Conservation (phyloP, 306 rosid genomes). For the Luffa acutangula region DNA sequence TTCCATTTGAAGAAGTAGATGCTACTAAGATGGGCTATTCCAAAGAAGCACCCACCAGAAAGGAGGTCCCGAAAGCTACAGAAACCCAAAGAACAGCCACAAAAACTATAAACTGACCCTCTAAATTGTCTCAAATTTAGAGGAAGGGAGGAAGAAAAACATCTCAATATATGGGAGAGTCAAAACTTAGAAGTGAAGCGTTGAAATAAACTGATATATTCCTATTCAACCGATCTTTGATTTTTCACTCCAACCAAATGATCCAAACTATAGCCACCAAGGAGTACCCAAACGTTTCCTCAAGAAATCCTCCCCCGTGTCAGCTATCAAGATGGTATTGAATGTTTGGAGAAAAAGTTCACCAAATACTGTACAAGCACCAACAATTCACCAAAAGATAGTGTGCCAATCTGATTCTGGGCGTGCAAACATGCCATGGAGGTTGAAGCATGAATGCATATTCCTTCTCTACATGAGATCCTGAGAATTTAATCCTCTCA, state of each 20-base stretch:
- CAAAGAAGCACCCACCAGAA: not conserved
- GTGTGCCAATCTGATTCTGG: not conserved
- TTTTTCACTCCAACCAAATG: not conserved
- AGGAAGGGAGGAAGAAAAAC: not conserved
- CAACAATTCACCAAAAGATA: not conserved
- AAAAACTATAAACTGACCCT: not conserved
- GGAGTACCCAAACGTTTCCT: not conserved
- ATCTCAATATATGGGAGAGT: not conserved
- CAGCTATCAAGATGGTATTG: not conserved
- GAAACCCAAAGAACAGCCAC: not conserved
- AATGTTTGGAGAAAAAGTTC: not conserved
- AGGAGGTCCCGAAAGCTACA: not conserved
- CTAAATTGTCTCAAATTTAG: not conserved
- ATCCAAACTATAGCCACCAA: not conserved
- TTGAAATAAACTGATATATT: not conserved
- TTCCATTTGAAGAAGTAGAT: not conserved
- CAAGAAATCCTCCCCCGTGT: not conserved
- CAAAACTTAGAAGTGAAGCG: not conserved
- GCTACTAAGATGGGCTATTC: not conserved
- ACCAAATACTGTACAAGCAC: not conserved
- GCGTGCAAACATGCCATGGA: not conserved
- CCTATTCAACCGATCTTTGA: not conserved
- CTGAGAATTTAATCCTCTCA: not conserved
- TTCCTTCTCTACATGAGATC: not conserved
- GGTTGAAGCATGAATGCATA: not conserved